Evolutionary conservation across 495 filamentous ascomycete genomes (phyloP), one percentile per base, ranked within the genome.

Genomic region (Penicillium verhagenii): DNA sequence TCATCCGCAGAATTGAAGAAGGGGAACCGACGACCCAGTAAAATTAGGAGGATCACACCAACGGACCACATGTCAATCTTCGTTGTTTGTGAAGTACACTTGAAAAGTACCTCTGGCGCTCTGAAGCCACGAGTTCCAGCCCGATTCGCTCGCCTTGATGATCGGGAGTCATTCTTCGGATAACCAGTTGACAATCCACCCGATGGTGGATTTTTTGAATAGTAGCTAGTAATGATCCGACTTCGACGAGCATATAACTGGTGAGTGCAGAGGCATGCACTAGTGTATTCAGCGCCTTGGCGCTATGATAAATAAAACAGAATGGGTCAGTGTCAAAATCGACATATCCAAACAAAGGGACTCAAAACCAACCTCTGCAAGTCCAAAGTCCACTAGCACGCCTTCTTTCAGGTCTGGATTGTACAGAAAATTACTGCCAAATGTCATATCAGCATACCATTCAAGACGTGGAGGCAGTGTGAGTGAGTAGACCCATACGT

Each of bases 1-100:
- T 98, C 94, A 66, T 98, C 94, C 11, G 91, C 86, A 33, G 89
- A 93, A 73, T 98, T 96, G 79, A 98, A 98, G 75, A 98, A 98
- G 37, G 94, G 94, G 60, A 98, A 98, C 6, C 94, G 87, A 47
- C 84, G 85, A 13, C 89, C 88, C 8, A 98, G 79, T 42, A 98
- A 85, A 1, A 94, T 97, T 11, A 98, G 75, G 1, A 98, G 82
- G 53, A 97, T 95, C 7, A 98, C 91, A 19, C 94, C 94, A 0
- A 86, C 92, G 13, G 91, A 96, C 94, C 94, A 98, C 63, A 98
- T 88, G 69, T 98, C 94, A 58, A 98, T 93, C 67, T 90, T 91
- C 7, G 88, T 91, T n/a, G 88, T 96, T 70, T 98, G 94, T 37
- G 88, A 86, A 1, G 95, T 97, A 70, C 94, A 98, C 71, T 98